These are phyloP conservation scores for Solanum hybrid DNA, from an alignment of 305 asterid species.

Conservation along the genomic window DNA sequence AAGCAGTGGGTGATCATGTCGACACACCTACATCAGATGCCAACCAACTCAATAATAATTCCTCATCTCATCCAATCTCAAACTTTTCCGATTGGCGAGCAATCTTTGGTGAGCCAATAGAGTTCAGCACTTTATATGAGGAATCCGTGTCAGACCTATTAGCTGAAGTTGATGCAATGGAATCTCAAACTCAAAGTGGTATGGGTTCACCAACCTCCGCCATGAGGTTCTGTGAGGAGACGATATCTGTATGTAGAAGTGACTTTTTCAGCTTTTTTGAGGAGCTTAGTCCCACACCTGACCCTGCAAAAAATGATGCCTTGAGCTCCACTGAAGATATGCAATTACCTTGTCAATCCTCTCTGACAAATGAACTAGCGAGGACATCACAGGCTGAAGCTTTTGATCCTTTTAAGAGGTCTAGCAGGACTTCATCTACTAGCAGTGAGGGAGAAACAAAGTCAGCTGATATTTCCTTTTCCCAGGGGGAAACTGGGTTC, in stretches of 20 bases:
- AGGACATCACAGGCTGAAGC: slow-evolving; percentile 13
- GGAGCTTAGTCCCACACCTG: slow-evolving; percentile 17
- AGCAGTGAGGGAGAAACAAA: slow-evolving; percentile 58
- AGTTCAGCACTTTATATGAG: slow-evolving; percentile 38
- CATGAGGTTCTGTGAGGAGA: slow-evolving; percentile 13
- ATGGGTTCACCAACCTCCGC: slow-evolving; percentile 23
- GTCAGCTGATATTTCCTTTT: slow-evolving; percentile 19
- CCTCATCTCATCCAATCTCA: slow-evolving; percentile 21
- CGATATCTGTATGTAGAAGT: slow-evolving; percentile 8
- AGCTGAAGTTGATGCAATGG: slow-evolving; percentile 64
- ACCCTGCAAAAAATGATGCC: slow-evolving; percentile 18
- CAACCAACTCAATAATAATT: slow-evolving; percentile 9
- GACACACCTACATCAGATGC: slow-evolving; percentile 17
- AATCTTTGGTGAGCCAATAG: slow-evolving; percentile 26
- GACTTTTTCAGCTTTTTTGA: slow-evolving; percentile 18
- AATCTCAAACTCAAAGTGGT: slow-evolving; percentile 18
- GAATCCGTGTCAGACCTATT: slow-evolving; percentile 46
- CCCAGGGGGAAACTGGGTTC: slow-evolving; percentile 28
- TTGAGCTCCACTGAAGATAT: slow-evolving; percentile 19
- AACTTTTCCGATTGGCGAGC: slow-evolving; percentile 39
- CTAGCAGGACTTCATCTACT: slow-evolving; percentile 43
- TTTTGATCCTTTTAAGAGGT: slow-evolving; percentile 33
- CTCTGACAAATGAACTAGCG: slow-evolving; percentile 1
- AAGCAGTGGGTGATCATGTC: slow-evolving; percentile 17
- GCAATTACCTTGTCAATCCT: slow-evolving; percentile 21